Evolutionary conservation across 2,329 filamentous ascomycete genomes (phyloP).

Genomic region (Dactylellina sp.): DNA sequence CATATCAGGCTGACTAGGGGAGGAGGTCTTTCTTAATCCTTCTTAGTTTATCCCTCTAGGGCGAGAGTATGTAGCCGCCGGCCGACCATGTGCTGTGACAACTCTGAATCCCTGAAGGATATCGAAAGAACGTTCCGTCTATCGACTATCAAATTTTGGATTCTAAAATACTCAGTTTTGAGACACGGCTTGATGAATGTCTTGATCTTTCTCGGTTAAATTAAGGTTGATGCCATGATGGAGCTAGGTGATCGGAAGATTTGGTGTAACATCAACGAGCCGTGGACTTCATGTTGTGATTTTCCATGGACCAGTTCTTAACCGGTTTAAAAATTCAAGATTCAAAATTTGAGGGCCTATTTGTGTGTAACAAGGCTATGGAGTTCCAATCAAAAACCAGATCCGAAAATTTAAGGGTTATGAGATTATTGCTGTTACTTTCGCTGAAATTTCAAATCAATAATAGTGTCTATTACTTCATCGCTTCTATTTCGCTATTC

Average conservation of each 20-base stretch:
- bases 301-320: background rate
- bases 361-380: conserved; percentile 22
- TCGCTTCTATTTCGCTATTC: background rate
- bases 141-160: background rate
- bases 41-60: conserved; percentile 32
- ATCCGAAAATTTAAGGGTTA: conserved; percentile 8
- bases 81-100: conserved; percentile 7
- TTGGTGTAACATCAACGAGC: conserved; percentile 44
- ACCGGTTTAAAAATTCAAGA: conserved; percentile 1
- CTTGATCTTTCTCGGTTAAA: conserved; percentile 44
- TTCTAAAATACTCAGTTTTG: conserved; percentile 24
- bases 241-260: conserved; percentile 17
- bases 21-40: background rate
- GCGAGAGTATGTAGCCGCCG: conserved; percentile 31
- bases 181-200: conserved; percentile 33
- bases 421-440: background rate
- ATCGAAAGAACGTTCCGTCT: background rate
- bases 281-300: conserved; percentile 4
- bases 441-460: background rate
- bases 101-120: conserved; percentile 13
- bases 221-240: conserved; percentile 39
- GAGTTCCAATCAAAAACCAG: background rate
- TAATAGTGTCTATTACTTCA: background rate
- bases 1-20: conserved; percentile 1
- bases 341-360: background rate